phyloP scores from a whole-genome alignment of 768 basidiomycete species.

The Trichaptum fuscoviolaceum region DNA sequence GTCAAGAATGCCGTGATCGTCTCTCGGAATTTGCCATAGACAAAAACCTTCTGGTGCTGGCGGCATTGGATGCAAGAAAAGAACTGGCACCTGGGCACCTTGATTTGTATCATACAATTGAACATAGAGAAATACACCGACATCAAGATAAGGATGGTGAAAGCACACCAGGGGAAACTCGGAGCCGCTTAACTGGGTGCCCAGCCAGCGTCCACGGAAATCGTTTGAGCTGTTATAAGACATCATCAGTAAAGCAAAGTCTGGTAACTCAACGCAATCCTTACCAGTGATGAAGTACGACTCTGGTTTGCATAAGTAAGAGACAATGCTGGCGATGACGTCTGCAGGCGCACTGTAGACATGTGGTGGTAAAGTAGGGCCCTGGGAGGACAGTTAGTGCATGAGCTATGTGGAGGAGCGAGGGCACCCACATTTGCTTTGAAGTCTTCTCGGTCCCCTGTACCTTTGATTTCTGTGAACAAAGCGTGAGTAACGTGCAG shows the following conservation, averaged over 20 bases:
- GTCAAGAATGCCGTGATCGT: too few species aligned
- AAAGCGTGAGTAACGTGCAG: neutral
- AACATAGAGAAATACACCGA: too few species aligned
- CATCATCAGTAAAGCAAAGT: neutral
- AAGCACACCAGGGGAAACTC: neutral
- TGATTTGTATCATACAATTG: too few species aligned
- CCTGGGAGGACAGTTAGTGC: neutral
- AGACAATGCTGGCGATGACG: slow-evolving; percentile 10
- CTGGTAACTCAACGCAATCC: neutral
- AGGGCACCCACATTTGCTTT: neutral
- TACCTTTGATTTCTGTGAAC: neutral
- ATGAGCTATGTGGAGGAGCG: neutral
- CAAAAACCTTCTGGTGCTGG: too few species aligned
- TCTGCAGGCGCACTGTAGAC: neutral
- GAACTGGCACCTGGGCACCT: too few species aligned
- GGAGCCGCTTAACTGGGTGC: neutral
- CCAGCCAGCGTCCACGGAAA: neutral
- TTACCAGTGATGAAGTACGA: slow-evolving; percentile 15
- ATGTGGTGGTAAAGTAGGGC: neutral
- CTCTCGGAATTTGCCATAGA: too few species aligned
- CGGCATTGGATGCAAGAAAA: too few species aligned
- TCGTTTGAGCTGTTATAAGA: neutral
- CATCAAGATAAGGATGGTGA: too few species aligned
- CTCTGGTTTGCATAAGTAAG: slow-evolving; percentile 15
- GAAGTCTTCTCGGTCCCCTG: neutral